Conservation (phyloP, 2,329 filamentous ascomycete genomes). For the Aspergillus sojae region DNA sequence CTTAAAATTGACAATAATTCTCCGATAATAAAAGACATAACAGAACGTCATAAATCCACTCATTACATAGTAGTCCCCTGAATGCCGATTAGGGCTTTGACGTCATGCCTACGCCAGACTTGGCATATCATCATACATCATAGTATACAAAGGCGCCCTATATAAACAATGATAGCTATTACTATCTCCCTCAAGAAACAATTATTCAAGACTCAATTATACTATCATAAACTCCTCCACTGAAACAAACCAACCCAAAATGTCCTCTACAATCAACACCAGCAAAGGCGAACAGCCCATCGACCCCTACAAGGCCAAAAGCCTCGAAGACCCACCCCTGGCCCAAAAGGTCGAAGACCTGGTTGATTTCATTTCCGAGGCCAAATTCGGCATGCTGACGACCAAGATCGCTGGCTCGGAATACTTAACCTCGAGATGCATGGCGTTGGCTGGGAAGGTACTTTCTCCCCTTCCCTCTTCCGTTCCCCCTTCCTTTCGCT, state of each 20-base stretch:
- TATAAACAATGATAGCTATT: conserved; percentile 6
- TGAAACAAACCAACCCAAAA: conserved; percentile 18
- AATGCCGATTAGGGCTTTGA: conserved; percentile 10
- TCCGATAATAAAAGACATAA: too few relatives aligned
- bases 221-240: background rate
- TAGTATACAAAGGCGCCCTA: background rate
- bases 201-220: background rate
- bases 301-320: conserved; percentile 81
- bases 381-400: conserved; percentile 90
- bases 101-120: conserved; percentile 24
- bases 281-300: conserved; percentile 63
- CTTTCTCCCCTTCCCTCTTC: background rate
- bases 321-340: conserved; percentile 69
- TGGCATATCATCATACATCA: conserved; percentile 2
- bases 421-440: conserved; percentile 76
- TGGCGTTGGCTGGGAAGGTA: conserved; percentile 81
- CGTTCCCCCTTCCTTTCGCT: background rate
- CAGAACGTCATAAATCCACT: too few relatives aligned
- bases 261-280: conserved; percentile 55
- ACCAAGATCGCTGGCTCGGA: conserved; percentile 66
- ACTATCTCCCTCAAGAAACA: background rate
- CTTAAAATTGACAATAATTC: too few relatives aligned
- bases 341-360: conserved; percentile 78
- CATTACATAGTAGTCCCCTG: too few relatives aligned
- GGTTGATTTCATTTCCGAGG: conserved; percentile 67